phyloP scores from a whole-genome alignment of 2,329 filamentous ascomycete genomes.

The Sphaerulina vaccinii region DNA sequence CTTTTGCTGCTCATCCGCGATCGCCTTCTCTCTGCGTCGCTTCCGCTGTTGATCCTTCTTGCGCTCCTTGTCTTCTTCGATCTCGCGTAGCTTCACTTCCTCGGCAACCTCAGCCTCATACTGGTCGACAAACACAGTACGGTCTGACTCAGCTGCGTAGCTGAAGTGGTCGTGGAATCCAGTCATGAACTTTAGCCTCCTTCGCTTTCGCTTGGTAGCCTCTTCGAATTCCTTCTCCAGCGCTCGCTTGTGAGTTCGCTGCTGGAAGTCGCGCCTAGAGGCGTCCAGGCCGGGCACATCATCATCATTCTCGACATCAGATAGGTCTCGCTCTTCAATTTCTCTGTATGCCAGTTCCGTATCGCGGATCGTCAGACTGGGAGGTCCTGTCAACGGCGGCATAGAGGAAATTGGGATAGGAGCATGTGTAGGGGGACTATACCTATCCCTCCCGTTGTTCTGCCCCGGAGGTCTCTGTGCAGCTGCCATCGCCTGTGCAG shows the following conservation, averaged over 20 bases:
- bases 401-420: slow-evolving; percentile 13
- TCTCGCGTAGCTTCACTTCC: slow-evolving; percentile 84
- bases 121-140: slow-evolving; percentile 70
- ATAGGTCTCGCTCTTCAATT: slow-evolving; percentile 64
- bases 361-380: slow-evolving; percentile 43
- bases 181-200: slow-evolving; percentile 56
- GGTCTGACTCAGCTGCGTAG: slow-evolving; percentile 68
- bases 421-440: background rate
- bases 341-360: slow-evolving; percentile 58
- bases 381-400: slow-evolving; percentile 36
- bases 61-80: slow-evolving; percentile 93
- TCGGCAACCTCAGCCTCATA: slow-evolving; percentile 79
- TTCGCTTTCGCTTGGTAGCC: slow-evolving; percentile 63
- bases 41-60: slow-evolving; percentile 99
- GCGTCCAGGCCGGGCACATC: slow-evolving; percentile 48
- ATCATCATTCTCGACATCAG: slow-evolving; percentile 58
- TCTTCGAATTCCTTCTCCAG: slow-evolving; percentile 66
- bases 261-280: slow-evolving; percentile 55
- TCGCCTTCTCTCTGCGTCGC: slow-evolving; percentile 87
- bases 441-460: slow-evolving; percentile 1
- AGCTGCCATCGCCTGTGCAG: slow-evolving; percentile 4
- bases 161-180: slow-evolving; percentile 60
- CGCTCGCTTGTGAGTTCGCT: slow-evolving; percentile 63
- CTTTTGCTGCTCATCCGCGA: slow-evolving; percentile 83
- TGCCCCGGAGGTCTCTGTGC: slow-evolving; percentile 9